These are phyloP conservation scores for Fusarium keratoplasticum DNA, from an alignment of 2,329 filamentous ascomycete genomes.

Conservation along the genomic window DNA sequence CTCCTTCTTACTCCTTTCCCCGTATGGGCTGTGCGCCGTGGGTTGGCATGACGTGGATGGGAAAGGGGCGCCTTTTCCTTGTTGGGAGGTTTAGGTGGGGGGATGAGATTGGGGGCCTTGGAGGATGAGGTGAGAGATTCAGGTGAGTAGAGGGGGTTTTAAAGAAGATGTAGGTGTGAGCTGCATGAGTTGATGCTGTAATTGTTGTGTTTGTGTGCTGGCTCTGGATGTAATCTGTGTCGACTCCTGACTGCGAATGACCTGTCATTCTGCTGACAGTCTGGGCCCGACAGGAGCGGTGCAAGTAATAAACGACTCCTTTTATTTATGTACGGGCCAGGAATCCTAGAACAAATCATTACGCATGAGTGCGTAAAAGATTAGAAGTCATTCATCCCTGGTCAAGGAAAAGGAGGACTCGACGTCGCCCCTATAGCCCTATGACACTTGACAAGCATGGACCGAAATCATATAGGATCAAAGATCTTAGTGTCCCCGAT, in stretches of 20 bases:
- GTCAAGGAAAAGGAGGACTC: not conserved
- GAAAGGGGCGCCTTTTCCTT: slow-evolving; percentile 32
- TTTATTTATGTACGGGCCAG: not conserved
- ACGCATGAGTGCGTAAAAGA: not conserved
- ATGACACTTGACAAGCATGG: not conserved
- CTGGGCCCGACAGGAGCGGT: not conserved
- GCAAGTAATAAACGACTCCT: not conserved
- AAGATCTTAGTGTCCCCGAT: not conserved
- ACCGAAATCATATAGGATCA: not conserved
- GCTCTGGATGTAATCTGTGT: not conserved
- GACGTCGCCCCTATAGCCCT: not conserved
- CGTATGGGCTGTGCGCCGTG: not conserved
- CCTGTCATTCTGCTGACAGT: not conserved
- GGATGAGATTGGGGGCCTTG: slow-evolving; percentile 12
- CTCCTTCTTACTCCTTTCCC: not conserved
- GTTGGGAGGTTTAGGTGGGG: slow-evolving; percentile 36
- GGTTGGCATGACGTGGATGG: slow-evolving; percentile 24
- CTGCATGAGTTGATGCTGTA: not conserved
- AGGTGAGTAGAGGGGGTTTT: not conserved
- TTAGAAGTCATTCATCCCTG: not conserved
- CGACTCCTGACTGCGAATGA: not conserved
- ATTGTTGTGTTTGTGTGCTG: not conserved
- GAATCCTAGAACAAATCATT: not conserved
- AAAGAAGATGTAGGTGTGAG: not conserved
- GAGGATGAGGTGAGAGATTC: not conserved